phyloP scores from a whole-genome alignment of 2,329 filamentous ascomycete species.

The Paecilomyces sp. region DNA sequence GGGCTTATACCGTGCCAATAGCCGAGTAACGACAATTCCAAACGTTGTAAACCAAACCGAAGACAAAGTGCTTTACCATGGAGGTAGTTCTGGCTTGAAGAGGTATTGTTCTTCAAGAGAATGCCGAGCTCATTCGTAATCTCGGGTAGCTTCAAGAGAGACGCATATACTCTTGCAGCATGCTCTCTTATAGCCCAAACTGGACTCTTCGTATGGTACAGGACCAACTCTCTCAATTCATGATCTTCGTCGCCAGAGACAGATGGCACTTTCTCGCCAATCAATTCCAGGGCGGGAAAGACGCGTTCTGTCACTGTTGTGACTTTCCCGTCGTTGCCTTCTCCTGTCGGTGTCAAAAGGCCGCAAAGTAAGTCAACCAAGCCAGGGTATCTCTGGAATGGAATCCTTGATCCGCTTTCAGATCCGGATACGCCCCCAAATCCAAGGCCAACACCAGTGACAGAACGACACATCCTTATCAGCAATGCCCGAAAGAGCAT shows the following conservation, averaged over 20 bases:
- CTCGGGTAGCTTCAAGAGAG: constrained; percentile 23
- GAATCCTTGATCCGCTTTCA: constrained; percentile 31
- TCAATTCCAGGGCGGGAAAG: constrained; percentile 40
- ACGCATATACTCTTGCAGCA: constrained; percentile 37
- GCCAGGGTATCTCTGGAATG: constrained; percentile 34
- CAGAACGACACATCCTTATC: constrained; percentile 49
- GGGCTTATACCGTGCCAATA: constrained; percentile 26
- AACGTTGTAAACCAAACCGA: constrained; percentile 29
- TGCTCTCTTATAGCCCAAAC: constrained; percentile 42
- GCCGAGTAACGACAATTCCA: constrained; percentile 22
- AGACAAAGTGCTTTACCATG: constrained; percentile 36
- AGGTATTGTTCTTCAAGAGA: constrained; percentile 14
- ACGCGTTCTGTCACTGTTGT: constrained; percentile 34
- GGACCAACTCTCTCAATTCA: constrained; percentile 24
- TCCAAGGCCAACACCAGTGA: constrained; percentile 41
- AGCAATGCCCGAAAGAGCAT: constrained; percentile 83
- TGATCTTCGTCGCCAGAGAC: constrained; percentile 23
- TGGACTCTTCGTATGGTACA: constrained; percentile 32
- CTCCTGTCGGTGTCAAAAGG: constrained; percentile 21
- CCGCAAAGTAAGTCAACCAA: constrained; percentile 28
- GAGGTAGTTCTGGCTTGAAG: constrained; percentile 25
- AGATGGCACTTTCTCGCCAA: constrained; percentile 36
- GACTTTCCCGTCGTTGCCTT: constrained; percentile 16
- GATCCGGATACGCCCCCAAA: constrained; percentile 37
- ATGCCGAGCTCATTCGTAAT: constrained; percentile 22